Percentiles rank a stretch among this genome's conserved stretches.
Evolutionary conservation across 495 filamentous ascomycete species (phyloP).

Genomic region (Apiosordaria backusii): DNA sequence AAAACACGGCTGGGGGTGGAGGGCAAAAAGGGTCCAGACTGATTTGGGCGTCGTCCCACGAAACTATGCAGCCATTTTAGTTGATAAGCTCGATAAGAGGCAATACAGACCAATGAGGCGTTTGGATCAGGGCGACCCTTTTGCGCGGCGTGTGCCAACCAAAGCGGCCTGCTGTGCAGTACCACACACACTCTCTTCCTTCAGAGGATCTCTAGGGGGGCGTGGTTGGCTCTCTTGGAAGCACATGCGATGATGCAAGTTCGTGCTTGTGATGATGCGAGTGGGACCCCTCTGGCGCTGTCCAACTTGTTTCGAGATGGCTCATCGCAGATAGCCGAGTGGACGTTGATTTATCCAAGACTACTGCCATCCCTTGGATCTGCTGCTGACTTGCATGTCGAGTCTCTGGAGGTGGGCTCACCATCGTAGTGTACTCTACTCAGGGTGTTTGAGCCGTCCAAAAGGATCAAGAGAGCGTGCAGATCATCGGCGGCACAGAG

Average conservation of each 20-base stretch:
- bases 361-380: slow-evolving; percentile 12
- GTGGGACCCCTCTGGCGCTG: slow-evolving; percentile 8
- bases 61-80: slow-evolving; percentile 4
- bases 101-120: slow-evolving; percentile 3
- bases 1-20: slow-evolving; percentile 5
- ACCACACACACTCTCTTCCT: not conserved
- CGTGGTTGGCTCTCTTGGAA: not conserved
- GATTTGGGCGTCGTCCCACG: not conserved
- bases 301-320: slow-evolving; percentile 20
- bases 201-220: not conserved
- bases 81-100: slow-evolving; percentile 8
- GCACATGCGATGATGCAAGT: slow-evolving; percentile 21
- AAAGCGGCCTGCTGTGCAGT: not conserved
- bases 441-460: not conserved
- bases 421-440: not conserved
- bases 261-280: slow-evolving; percentile 10
- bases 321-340: slow-evolving; percentile 18
- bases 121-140: not conserved
- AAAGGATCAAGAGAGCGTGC: not conserved
- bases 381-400: not conserved
- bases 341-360: slow-evolving; percentile 9
- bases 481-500: not conserved
- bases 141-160: slow-evolving; percentile 6
- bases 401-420: not conserved
- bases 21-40: not conserved